phyloP scores from a whole-genome alignment of 495 filamentous ascomycete genomes.

The Aspergillus cristatus region DNA sequence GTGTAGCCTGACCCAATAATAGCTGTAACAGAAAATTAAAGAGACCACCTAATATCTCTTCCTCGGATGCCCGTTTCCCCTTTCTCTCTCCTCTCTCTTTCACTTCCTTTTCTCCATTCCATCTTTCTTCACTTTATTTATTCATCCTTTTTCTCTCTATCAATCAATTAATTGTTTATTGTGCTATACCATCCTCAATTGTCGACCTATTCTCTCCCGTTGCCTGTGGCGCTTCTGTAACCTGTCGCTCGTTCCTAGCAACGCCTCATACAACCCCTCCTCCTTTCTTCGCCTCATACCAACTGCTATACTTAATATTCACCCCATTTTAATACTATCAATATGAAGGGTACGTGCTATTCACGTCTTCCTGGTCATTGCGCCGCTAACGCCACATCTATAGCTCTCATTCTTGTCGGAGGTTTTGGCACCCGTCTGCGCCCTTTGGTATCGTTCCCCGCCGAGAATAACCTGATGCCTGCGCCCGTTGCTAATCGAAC shows the following conservation, averaged over 20 bases:
- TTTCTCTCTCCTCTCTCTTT: constrained; percentile 1
- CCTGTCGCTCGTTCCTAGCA: constrained; percentile 5
- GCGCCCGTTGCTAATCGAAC: constrained; percentile 27
- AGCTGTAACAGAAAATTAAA: too few species aligned
- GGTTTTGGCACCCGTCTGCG: constrained; percentile 97
- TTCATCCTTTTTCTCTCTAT: too few species aligned
- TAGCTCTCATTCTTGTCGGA: constrained; percentile 98
- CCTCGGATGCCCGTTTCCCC: too few species aligned
- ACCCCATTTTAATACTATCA: constrained; percentile 12
- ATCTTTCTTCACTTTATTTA: too few species aligned
- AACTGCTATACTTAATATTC: constrained; percentile 6
- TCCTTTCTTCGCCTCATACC: too few species aligned
- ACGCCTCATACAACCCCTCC: background rate
- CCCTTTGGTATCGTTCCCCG: constrained; percentile 61
- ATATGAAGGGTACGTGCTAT: constrained; percentile 44
- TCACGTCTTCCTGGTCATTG: constrained; percentile 1
- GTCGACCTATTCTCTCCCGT: too few species aligned
- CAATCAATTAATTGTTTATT: too few species aligned
- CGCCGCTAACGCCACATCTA: constrained; percentile 11
- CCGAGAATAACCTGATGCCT: constrained; percentile 2
- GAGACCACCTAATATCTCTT: too few species aligned
- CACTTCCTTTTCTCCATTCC: constrained; percentile 4
- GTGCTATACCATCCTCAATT: too few species aligned
- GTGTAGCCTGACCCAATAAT: too few species aligned
- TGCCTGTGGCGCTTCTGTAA: too few species aligned